These are phyloP conservation scores for Fusarium hainanense DNA, from an alignment of 2,329 filamentous ascomycete genomes.

Conservation along the genomic window DNA sequence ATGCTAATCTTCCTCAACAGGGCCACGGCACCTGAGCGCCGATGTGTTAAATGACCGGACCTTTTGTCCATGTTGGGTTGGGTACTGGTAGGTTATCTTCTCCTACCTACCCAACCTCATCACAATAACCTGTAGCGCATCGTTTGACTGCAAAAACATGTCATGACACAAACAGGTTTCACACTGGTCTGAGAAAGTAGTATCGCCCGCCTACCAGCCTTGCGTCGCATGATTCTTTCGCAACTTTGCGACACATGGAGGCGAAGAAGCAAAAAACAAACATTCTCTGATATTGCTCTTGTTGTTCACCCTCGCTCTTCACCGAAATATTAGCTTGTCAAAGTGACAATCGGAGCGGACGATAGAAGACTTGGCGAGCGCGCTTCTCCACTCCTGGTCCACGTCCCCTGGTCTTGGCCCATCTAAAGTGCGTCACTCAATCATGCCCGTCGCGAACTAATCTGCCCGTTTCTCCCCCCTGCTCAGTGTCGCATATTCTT, in stretches of 20 bases:
- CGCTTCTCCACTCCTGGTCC: conserved; percentile 8
- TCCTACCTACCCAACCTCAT: not conserved
- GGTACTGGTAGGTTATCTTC: conserved; percentile 18
- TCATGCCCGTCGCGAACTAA: conserved; percentile 24
- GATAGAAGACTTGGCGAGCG: conserved; percentile 26
- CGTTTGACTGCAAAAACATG: conserved; percentile 8
- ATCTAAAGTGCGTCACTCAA: conserved; percentile 39
- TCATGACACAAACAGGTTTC: conserved; percentile 25
- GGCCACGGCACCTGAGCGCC: conserved; percentile 19
- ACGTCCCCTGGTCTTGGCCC: conserved; percentile 22
- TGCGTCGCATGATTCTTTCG: not conserved
- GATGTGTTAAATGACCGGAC: conserved; percentile 35
- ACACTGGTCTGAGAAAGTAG: not conserved
- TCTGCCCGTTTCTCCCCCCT: conserved; percentile 29
- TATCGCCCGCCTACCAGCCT: not conserved
- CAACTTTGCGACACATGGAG: not conserved
- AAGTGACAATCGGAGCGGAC: conserved; percentile 22
- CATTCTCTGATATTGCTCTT: not conserved
- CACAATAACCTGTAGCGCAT: not conserved
- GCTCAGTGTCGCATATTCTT: not conserved
- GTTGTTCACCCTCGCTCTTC: conserved; percentile 4
- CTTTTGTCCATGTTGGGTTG: conserved; percentile 33
- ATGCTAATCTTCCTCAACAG: conserved; percentile 31
- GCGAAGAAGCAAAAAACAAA: not conserved
- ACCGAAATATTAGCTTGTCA: conserved; percentile 13